Conservation (phyloP, 2,329 filamentous ascomycete species). For the Fusarium musae region DNA sequence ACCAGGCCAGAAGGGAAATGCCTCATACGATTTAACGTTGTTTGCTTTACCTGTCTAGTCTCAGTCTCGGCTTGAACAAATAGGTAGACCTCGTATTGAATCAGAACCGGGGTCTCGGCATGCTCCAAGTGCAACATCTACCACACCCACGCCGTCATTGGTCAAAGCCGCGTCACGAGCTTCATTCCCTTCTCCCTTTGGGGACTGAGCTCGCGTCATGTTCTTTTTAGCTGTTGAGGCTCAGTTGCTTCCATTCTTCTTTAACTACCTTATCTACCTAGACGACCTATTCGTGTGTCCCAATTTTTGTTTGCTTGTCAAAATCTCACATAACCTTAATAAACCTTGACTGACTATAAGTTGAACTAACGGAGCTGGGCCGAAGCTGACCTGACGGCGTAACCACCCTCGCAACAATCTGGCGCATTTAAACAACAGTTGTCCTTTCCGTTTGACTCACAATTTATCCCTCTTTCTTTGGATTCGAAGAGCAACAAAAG, state of each 20-base stretch:
- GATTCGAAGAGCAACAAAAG: background rate
- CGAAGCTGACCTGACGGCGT: conserved; percentile 7
- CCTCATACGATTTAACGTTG: conserved; percentile 10
- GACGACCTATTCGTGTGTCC: conserved; percentile 10
- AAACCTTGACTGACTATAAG: background rate
- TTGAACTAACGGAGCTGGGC: background rate
- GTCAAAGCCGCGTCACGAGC: conserved; percentile 37
- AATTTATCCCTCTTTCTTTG: background rate
- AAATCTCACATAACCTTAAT: background rate
- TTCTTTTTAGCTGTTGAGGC: background rate
- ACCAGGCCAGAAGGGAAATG: conserved; percentile 6
- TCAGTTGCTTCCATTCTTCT: conserved; percentile 16
- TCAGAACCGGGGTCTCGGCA: conserved; percentile 30
- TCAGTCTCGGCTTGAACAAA: conserved; percentile 2
- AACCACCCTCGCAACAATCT: conserved; percentile 12
- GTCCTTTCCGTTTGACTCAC: background rate
- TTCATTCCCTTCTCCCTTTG: conserved; percentile 22
- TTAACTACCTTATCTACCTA: background rate
- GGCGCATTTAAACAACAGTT: background rate
- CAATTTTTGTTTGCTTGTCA: background rate
- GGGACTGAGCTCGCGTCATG: conserved; percentile 37
- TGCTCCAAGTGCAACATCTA: conserved; percentile 31
- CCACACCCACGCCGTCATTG: conserved; percentile 28
- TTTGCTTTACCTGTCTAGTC: conserved; percentile 5
- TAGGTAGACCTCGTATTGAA: conserved; percentile 28